These are phyloP conservation scores for Phellopilus nigrolimitatus DNA, from an alignment of 1,284 basidiomycete species.

Conservation along the genomic window DNA sequence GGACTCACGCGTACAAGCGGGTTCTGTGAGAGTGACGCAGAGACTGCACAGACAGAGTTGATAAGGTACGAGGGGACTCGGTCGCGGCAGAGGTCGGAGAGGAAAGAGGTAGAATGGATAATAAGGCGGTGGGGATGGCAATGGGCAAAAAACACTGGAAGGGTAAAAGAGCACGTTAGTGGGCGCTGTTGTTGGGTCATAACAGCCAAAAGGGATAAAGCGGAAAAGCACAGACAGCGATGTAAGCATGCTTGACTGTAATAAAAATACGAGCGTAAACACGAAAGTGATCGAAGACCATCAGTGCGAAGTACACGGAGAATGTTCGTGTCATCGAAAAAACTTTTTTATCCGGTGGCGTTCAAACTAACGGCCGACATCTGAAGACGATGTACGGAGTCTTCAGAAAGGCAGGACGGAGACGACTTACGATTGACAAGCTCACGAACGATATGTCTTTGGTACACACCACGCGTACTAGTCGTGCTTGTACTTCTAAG, in stretches of 20 bases:
- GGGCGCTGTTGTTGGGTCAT: not conserved
- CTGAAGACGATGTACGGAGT: constrained; percentile 6
- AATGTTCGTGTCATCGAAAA: not conserved
- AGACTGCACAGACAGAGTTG: constrained; percentile 67
- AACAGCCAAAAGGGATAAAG: not conserved
- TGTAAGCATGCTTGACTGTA: not conserved
- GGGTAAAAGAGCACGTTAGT: not conserved
- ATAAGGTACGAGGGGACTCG: constrained; percentile 64
- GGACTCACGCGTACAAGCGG: constrained; percentile 53
- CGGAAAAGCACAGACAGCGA: not conserved
- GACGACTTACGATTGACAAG: constrained; percentile 61
- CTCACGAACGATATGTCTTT: constrained; percentile 52
- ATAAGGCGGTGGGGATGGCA: constrained; percentile 69
- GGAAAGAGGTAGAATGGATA: constrained; percentile 72
- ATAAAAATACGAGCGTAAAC: not conserved
- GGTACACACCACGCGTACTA: not conserved
- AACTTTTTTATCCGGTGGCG: not conserved
- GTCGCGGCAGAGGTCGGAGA: constrained; percentile 55
- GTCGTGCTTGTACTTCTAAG: constrained; percentile 4
- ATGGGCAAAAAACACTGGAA: constrained; percentile 73
- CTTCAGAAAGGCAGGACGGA: not conserved
- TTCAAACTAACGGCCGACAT: constrained; percentile 10
- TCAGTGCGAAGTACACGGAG: constrained; percentile 7
- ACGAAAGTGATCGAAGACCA: not conserved
- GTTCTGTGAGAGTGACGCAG: constrained; percentile 67